phyloP scores from a whole-genome alignment of 2,329 filamentous ascomycete species.

The Colletotrichum chrysophilum region DNA sequence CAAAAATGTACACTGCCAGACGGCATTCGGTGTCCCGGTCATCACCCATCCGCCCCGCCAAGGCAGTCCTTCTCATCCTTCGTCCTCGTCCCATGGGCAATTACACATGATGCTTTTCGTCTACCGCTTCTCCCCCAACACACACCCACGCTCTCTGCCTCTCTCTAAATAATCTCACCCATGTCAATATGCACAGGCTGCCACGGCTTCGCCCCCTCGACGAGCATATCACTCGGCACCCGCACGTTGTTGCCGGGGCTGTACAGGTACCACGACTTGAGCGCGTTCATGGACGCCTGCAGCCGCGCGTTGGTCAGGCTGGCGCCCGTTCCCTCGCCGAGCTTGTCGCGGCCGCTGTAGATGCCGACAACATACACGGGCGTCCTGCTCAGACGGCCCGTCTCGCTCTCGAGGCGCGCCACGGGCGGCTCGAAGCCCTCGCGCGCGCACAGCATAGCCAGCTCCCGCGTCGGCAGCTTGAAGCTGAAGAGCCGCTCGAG shows the following conservation, averaged over 20 bases:
- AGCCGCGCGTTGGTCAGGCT: slow-evolving; percentile 79
- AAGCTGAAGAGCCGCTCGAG: slow-evolving; percentile 84
- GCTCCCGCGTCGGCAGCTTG: slow-evolving; percentile 80
- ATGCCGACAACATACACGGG: slow-evolving; percentile 95
- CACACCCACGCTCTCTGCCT: neutral
- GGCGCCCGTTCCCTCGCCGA: slow-evolving; percentile 86
- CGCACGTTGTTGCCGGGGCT: slow-evolving; percentile 71
- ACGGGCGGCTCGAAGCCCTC: slow-evolving; percentile 90
- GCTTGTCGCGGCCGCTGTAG: slow-evolving; percentile 87
- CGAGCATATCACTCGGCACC: slow-evolving; percentile 73
- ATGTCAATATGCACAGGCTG: slow-evolving; percentile 72
- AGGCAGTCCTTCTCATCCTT: neutral
- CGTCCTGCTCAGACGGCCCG: slow-evolving; percentile 80
- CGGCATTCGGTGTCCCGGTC: slow-evolving; percentile 2
- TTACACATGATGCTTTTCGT: slow-evolving; percentile 9
- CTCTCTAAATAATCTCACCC: slow-evolving; percentile 67
- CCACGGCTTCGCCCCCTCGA: slow-evolving; percentile 66
- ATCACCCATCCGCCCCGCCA: neutral
- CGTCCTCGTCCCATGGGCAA: neutral
- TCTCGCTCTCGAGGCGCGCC: slow-evolving; percentile 88
- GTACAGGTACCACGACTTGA: slow-evolving; percentile 98
- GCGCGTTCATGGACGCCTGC: slow-evolving; percentile 80
- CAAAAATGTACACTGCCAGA: slow-evolving; percentile 22
- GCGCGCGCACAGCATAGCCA: slow-evolving; percentile 81
- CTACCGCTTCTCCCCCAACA: neutral